Percentiles rank a stretch among this genome's conserved stretches.
Evolutionary conservation across 306 rosid species (phyloP).

Genomic region (Sindora glabra): DNA sequence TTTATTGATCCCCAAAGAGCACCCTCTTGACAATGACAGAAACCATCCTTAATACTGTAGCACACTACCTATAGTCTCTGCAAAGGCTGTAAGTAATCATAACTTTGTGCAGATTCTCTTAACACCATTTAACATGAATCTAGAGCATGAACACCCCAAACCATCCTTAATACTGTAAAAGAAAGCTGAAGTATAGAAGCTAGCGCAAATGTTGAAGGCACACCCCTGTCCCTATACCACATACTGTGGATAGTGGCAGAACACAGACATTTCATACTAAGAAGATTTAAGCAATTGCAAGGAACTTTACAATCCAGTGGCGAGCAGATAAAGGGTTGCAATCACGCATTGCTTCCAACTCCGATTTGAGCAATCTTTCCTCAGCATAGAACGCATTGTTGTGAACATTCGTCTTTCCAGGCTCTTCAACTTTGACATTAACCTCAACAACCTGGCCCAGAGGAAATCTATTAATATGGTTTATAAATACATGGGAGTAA

Average conservation of each 20-base stretch:
- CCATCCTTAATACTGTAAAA: slow-evolving; percentile 2
- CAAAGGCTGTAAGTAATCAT: neutral
- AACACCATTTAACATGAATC: neutral
- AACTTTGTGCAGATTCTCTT: neutral
- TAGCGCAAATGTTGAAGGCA: slow-evolving; percentile 12
- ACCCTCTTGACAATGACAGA: too few relatives aligned
- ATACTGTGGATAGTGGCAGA: slow-evolving; percentile 6
- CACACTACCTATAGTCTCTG: neutral
- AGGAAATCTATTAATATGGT: slow-evolving; percentile 1
- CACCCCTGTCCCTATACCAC: slow-evolving; percentile 8
- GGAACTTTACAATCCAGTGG: slow-evolving; percentile 70
- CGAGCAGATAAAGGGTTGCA: slow-evolving; percentile 70
- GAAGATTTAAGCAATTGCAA: neutral
- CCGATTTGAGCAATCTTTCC: slow-evolving; percentile 62
- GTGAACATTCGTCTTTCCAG: slow-evolving; percentile 66
- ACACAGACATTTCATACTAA: neutral
- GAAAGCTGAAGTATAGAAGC: slow-evolving; percentile 13
- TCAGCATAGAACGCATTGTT: slow-evolving; percentile 78
- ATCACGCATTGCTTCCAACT: slow-evolving; percentile 70
- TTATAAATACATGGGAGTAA: neutral
- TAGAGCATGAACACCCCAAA: neutral
- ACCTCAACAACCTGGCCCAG: slow-evolving; percentile 55
- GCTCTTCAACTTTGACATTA: slow-evolving; percentile 66
- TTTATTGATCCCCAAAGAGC: too few relatives aligned
- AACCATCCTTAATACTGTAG: too few relatives aligned